These are phyloP conservation scores for Fomes fomentarius DNA, from an alignment of 1,284 basidiomycete genomes.

Conservation along the genomic window DNA sequence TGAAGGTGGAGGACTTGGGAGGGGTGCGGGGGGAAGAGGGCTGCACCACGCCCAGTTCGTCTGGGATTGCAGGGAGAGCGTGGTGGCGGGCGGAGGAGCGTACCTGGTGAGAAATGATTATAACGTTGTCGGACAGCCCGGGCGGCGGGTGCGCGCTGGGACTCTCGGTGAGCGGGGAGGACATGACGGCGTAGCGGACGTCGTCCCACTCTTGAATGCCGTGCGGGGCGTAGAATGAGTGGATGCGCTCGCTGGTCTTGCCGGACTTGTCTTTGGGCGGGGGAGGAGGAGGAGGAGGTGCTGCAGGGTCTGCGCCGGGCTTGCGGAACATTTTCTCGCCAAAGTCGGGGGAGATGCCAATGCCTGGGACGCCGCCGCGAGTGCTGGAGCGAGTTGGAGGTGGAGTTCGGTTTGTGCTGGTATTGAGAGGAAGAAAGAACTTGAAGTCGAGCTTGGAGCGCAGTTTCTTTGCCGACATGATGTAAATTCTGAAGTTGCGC, in stretches of 20 bases:
- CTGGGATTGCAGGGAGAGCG: constrained; percentile 15
- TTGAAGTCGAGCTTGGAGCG: constrained; percentile 27
- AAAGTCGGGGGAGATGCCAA: constrained; percentile 14
- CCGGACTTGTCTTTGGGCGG: constrained; percentile 26
- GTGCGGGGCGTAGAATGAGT: constrained; percentile 4
- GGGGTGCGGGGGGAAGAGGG: constrained; percentile 15
- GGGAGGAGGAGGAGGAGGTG: constrained; percentile 18
- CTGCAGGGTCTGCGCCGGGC: constrained; percentile 3
- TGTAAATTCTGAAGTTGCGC: constrained; percentile 1
- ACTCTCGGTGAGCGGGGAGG: constrained; percentile 15
- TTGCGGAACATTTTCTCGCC: constrained; percentile 21
- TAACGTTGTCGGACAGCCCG: constrained; percentile 6
- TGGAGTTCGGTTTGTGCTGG: neutral
- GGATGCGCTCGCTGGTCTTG: neutral
- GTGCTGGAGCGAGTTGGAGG: neutral
- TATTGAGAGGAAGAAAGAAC: constrained; percentile 18
- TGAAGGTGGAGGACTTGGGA: constrained; percentile 7
- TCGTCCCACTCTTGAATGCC: constrained; percentile 25
- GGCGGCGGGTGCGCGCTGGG: neutral
- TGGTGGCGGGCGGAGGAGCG: constrained; percentile 12
- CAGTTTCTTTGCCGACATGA: constrained; percentile 26
- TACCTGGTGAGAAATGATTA: constrained; percentile 23
- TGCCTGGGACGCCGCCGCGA: neutral
- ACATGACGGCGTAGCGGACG: constrained; percentile 21
- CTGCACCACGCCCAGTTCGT: constrained; percentile 12